Base-by-base conservation (phyloP, 768 basidiomycete genomes). In the Nidularia pulvinata region DNA sequence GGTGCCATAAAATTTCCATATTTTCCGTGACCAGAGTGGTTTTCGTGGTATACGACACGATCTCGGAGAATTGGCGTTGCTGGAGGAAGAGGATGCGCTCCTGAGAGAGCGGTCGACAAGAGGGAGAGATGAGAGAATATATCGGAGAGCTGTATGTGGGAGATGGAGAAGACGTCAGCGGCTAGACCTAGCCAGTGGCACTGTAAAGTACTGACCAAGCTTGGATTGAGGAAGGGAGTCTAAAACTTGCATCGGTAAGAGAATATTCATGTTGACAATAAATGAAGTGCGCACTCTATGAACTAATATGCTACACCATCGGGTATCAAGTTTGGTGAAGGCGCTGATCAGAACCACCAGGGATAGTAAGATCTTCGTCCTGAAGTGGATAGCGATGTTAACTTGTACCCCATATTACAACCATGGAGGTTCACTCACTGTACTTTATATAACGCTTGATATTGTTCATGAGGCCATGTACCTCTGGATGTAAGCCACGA, bases 221-320 rank as follows among this genome's bases (percentile, higher is more conserved):
- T 75, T 0, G 77, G 76, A 51, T 79, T 79, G 49, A 79, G 59
- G 55, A 72, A 77, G 7, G 77, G 76, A 5, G 77, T 75, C 75
- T 78, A 48, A 19, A 22, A 6, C 16, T 30, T 30, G 25, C 25
- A 25, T 5, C 36, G 13, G 14, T 22, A 39, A 10, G 14, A 25
- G 7, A 2, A 33, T 11, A 22, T 37, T 44, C 6, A 33, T 32
- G 22, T 30, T 19, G 32, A 2, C 5, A 30, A 42, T 42, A 4
- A 32, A 22, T 37, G 19, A 22, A 1, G 42, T 44, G 56, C 70
- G 47, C 53, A 77, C 76, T 52, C 69, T 62, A 51, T 75, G 73
- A 33, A 79, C 72, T 6, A 79, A 61, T 10, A 73, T 69, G 49
- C 71, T 73, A 53, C 77, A 78, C 75, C 76, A 78, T 37, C 68